Percentiles rank a stretch among this genome's conserved stretches.
Evolutionary conservation across 768 basidiomycete species (phyloP).

Genomic region (Auricularia sp.): DNA sequence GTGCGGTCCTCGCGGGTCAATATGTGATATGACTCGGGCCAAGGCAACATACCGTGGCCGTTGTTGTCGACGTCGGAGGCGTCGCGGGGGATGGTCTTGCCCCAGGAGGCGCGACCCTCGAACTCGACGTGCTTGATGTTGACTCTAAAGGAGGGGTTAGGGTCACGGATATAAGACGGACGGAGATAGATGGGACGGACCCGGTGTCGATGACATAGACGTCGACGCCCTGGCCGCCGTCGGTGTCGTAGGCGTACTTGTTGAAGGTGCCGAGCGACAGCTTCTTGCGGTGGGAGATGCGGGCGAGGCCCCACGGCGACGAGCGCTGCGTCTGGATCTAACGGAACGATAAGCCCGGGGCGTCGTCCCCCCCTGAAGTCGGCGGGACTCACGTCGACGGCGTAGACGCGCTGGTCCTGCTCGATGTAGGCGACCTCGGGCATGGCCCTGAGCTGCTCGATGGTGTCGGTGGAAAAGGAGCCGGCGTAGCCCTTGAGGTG

Average conservation of each 20-base stretch:
- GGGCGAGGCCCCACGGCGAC: constrained; percentile 73
- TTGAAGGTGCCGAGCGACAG: constrained; percentile 76
- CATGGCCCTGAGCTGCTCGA: constrained; percentile 67
- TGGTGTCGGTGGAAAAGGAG: constrained; percentile 53
- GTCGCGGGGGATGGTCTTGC: constrained; percentile 76
- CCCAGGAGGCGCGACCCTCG: constrained; percentile 84
- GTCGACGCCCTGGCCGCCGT: constrained; percentile 88
- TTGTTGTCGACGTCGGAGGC: constrained; percentile 87
- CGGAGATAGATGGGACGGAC: constrained; percentile 7
- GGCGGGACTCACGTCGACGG: constrained; percentile 35
- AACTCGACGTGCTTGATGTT: constrained; percentile 79
- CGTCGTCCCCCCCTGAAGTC: constrained; percentile 8
- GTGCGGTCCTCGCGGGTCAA: neutral
- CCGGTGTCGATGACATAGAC: constrained; percentile 45
- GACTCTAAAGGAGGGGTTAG: constrained; percentile 64
- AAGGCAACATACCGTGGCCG: constrained; percentile 57
- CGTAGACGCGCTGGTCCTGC: constrained; percentile 85
- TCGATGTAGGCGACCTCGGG: constrained; percentile 92
- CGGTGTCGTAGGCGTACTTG: constrained; percentile 58
- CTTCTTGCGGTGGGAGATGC: constrained; percentile 76
- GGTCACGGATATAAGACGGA: too few relatives aligned
- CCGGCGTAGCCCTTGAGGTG: constrained; percentile 71
- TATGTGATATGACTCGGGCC: neutral
- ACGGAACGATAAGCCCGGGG: constrained; percentile 7
- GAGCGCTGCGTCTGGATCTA: neutral